Conservation (phyloP, 2,329 filamentous ascomycete species). For the Phialophora expanda region DNA sequence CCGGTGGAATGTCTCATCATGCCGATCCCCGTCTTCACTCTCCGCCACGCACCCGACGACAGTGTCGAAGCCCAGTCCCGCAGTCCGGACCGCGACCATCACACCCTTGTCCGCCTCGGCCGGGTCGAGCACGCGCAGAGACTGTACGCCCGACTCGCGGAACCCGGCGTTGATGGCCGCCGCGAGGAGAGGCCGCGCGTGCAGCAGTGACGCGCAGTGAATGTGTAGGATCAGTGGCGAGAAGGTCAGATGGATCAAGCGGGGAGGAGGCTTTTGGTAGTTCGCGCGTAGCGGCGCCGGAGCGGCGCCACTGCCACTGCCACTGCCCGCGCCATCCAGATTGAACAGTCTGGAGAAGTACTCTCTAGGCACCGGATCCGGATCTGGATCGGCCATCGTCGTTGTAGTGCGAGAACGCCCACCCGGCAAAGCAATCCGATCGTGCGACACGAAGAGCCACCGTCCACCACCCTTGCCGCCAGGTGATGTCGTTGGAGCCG, state of each 20-base stretch:
- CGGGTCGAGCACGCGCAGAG: conserved; percentile 60
- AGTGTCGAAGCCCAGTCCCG: conserved; percentile 80
- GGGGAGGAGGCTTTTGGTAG: not conserved
- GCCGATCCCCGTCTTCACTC: conserved; percentile 37
- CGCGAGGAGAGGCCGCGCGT: conserved; percentile 76
- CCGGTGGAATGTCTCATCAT: conserved; percentile 46
- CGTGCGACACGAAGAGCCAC: conserved; percentile 90
- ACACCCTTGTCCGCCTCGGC: conserved; percentile 44
- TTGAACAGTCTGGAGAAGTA: not conserved
- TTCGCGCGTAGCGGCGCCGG: no score
- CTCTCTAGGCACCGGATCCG: conserved; percentile 9
- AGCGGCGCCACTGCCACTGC: not conserved
- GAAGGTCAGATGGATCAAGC: conserved; percentile 35
- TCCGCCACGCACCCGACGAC: conserved; percentile 66
- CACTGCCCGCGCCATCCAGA: not conserved
- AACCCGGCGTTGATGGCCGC: conserved; percentile 83
- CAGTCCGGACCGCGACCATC: conserved; percentile 78
- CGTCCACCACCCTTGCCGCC: conserved; percentile 85
- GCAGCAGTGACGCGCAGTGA: conserved; percentile 72
- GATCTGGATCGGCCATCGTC: not conserved
- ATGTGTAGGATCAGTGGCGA: conserved; percentile 71
- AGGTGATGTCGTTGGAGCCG: conserved; percentile 54
- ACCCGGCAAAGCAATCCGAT: conserved; percentile 58
- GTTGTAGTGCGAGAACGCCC: not conserved
- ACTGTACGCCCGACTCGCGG: conserved; percentile 79